phyloP scores from a whole-genome alignment of 345 rosid species.

The Balakata baccata region DNA sequence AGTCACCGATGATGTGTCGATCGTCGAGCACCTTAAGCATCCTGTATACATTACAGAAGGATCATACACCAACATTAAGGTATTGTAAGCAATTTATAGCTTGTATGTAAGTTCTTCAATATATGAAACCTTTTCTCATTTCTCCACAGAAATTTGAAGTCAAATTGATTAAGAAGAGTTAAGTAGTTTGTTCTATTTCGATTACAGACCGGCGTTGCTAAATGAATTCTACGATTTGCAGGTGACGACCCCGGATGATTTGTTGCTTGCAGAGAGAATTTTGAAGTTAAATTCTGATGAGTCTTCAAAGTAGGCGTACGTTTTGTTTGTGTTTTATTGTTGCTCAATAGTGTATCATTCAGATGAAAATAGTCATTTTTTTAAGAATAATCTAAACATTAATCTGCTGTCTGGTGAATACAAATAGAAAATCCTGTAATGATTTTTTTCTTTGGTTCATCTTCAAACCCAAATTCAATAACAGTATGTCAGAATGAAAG shows the following conservation, averaged over 20 bases:
- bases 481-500: background rate
- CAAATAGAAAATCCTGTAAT: background rate
- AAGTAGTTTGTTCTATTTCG: background rate
- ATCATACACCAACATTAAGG: slow-evolving; percentile 94
- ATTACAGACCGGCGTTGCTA: background rate
- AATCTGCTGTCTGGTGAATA: background rate
- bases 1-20: slow-evolving; percentile 93
- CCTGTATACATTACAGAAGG: slow-evolving; percentile 86
- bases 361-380: background rate
- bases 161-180: too few relatives aligned
- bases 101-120: background rate
- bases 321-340: background rate
- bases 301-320: slow-evolving; percentile 3
- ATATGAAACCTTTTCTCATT: background rate
- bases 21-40: slow-evolving; percentile 86
- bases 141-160: too few relatives aligned
- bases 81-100: slow-evolving; percentile 5
- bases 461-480: background rate
- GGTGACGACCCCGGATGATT: slow-evolving; percentile 95
- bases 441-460: background rate
- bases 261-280: slow-evolving; percentile 83
- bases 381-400: background rate
- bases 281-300: slow-evolving; percentile 35
- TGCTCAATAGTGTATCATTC: background rate
- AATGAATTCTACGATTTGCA: slow-evolving; percentile 18